phyloP scores from a whole-genome alignment of 257 asterid genomes.

The Linaria vulgaris region DNA sequence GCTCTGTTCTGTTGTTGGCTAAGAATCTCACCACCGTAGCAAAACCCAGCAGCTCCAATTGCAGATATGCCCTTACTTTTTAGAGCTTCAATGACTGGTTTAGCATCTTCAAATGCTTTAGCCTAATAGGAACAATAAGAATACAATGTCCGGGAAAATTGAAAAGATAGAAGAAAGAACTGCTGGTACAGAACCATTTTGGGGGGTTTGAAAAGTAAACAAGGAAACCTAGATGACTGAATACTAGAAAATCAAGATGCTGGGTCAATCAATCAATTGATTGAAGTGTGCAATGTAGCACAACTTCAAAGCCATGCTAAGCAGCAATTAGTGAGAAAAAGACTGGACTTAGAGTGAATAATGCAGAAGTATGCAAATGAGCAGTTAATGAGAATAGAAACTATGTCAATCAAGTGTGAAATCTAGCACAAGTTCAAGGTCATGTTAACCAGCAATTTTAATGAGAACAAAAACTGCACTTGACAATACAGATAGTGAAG shows the following conservation, averaged over 20 bases:
- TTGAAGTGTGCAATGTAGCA: neutral
- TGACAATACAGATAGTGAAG: neutral
- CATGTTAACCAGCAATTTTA: neutral
- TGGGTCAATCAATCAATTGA: neutral
- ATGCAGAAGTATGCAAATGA: no score
- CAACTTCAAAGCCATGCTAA: neutral
- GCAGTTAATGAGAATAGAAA: no score
- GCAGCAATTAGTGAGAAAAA: neutral
- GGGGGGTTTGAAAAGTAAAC: neutral
- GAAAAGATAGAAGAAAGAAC: neutral
- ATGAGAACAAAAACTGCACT: neutral
- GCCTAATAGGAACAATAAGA: conserved; percentile 33
- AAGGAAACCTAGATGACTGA: neutral
- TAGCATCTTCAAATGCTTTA: conserved; percentile 50
- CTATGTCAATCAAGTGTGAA: neutral
- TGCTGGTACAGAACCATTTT: no score
- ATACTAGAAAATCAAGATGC: neutral
- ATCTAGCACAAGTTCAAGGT: neutral
- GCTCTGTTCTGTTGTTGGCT: conserved; percentile 4
- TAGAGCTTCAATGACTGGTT: conserved; percentile 44
- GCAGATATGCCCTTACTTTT: conserved; percentile 45
- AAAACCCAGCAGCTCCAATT: conserved; percentile 66
- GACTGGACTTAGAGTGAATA: no score
- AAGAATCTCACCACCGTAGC: conserved; percentile 55
- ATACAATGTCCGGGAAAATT: neutral